phyloP scores from a whole-genome alignment of 176 grass and related monocot species.

The Bromus sterilis region DNA sequence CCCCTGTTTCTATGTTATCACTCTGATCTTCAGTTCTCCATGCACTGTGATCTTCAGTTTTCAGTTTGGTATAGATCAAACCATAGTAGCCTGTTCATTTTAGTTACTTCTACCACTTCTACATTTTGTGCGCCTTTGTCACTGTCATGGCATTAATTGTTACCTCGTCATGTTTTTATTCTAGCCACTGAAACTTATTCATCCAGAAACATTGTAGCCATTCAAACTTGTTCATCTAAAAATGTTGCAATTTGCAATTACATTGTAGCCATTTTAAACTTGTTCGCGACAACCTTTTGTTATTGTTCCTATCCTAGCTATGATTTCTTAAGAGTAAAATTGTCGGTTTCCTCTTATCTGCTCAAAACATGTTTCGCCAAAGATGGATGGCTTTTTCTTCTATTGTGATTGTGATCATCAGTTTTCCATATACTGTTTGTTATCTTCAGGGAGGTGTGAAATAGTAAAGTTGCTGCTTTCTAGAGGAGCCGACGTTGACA shows the following conservation, averaged over 20 bases:
- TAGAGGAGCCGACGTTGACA: conserved; percentile 13
- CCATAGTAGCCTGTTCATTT: neutral
- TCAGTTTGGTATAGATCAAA: neutral
- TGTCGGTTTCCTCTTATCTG: neutral
- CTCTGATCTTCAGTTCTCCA: neutral
- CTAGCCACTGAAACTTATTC: neutral
- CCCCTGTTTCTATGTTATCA: neutral
- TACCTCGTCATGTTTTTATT: neutral
- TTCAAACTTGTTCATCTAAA: neutral
- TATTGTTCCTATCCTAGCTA: neutral
- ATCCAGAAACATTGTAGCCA: neutral
- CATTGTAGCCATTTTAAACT: neutral
- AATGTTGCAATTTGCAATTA: neutral
- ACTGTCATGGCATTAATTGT: neutral
- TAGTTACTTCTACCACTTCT: neutral
- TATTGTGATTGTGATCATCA: neutral
- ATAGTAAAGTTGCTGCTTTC: conserved; percentile 23
- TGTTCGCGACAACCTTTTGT: neutral
- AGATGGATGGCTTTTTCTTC: neutral
- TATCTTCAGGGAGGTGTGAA: conserved; percentile 15
- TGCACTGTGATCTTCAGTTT: too few species aligned
- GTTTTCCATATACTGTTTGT: neutral
- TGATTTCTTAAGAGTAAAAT: neutral
- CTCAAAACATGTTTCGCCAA: neutral
- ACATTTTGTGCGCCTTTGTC: neutral